Evolutionary conservation across 2,329 filamentous ascomycete species (phyloP).

Genomic region (Fusarium sp.): DNA sequence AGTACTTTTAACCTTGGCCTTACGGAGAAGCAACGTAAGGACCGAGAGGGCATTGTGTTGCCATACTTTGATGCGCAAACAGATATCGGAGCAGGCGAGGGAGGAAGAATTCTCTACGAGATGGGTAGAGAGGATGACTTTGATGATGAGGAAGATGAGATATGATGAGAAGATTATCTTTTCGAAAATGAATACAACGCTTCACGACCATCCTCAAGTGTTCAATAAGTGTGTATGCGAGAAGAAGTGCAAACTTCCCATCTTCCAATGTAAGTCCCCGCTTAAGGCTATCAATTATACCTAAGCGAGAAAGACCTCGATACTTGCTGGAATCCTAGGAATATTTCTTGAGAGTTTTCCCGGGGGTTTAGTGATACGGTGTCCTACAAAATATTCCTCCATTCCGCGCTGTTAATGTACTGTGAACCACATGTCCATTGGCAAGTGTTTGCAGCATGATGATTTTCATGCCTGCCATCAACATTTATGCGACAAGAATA

Average conservation of each 20-base stretch:
- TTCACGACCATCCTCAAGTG: not conserved
- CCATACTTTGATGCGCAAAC: conserved; percentile 98
- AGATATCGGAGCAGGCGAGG: conserved; percentile 80
- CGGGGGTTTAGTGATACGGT: not conserved
- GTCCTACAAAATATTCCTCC: not conserved
- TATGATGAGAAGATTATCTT: conserved; percentile 56
- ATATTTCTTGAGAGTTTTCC: not conserved
- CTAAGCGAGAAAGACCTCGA: not conserved
- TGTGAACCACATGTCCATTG: not conserved
- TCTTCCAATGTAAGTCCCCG: not conserved
- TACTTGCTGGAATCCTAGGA: not conserved
- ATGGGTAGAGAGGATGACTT: conserved; percentile 98
- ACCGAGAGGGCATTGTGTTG: conserved; percentile 88
- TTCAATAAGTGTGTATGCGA: not conserved
- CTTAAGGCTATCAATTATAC: not conserved
- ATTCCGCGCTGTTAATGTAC: not conserved
- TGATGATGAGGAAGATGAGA: conserved; percentile 95
- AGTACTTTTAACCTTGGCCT: conserved; percentile 88
- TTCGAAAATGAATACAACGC: not conserved
- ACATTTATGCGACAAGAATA: not conserved
- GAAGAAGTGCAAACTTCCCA: not conserved
- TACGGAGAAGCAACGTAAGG: conserved; percentile 89
- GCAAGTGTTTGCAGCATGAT: not conserved
- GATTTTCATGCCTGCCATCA: not conserved
- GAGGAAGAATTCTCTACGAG: conserved; percentile 93